These are phyloP conservation scores for Aspergillus mulundensis DNA, from an alignment of 495 filamentous ascomycete genomes.

Conservation along the genomic window DNA sequence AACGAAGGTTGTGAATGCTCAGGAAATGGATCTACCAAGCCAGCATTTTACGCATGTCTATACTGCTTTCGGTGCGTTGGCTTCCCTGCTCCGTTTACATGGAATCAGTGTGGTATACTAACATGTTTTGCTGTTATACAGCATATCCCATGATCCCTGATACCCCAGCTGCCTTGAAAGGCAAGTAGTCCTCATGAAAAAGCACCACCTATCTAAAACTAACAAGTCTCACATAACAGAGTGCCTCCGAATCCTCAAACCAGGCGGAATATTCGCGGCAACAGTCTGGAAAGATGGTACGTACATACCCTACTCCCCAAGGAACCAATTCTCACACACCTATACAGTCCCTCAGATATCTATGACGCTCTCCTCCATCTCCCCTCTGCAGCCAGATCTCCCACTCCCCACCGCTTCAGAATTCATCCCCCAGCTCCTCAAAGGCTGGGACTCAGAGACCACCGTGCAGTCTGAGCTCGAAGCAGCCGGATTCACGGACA, in stretches of 20 bases:
- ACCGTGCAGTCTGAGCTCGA: slow-evolving; percentile 31
- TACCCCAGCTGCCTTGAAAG: slow-evolving; percentile 26
- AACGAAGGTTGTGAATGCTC: slow-evolving; percentile 31
- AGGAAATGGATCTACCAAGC: slow-evolving; percentile 25
- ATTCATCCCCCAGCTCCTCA: background rate
- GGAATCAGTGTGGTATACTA: background rate
- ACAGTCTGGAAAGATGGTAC: slow-evolving; percentile 34
- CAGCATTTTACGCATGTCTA: slow-evolving; percentile 32
- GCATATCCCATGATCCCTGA: slow-evolving; percentile 27
- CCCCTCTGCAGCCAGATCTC: slow-evolving; percentile 25
- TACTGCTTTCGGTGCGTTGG: slow-evolving; percentile 31
- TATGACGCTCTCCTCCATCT: slow-evolving; percentile 24
- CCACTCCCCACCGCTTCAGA: slow-evolving; percentile 21
- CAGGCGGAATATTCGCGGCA: slow-evolving; percentile 32
- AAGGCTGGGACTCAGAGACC: slow-evolving; percentile 28
- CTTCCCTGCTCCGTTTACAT: too few species aligned
- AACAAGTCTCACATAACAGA: slow-evolving; percentile 23
- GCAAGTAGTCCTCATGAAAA: slow-evolving; percentile 7
- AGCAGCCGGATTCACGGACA: slow-evolving; percentile 27
- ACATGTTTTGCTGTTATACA: slow-evolving; percentile 7
- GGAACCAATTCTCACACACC: too few species aligned
- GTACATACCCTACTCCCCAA: background rate
- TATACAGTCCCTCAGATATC: slow-evolving; percentile 27
- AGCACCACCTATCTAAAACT: background rate
- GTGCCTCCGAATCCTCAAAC: slow-evolving; percentile 32